A percentile compares a stretch with the other conserved stretches of the same genome.
phyloP scores from a whole-genome alignment of 352 stramenopile genomes.

The Phytophthora meadii region DNA sequence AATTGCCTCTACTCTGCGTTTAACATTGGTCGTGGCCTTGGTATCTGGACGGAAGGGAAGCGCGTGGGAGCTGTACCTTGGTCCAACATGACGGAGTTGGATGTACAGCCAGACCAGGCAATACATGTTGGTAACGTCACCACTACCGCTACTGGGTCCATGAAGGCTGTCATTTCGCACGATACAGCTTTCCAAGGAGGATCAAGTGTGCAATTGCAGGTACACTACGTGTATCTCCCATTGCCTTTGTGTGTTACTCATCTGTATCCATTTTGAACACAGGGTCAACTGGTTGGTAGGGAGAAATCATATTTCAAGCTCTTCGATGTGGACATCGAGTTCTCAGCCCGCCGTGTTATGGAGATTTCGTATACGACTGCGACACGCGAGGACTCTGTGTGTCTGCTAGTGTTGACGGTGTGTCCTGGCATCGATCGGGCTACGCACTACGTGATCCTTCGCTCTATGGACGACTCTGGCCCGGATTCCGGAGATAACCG shows the following conservation, averaged over 20 bases:
- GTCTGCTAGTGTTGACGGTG: conserved; percentile 46
- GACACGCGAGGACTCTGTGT: conserved; percentile 37
- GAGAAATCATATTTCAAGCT: conserved; percentile 56
- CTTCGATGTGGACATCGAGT: conserved; percentile 50
- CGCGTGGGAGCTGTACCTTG: conserved; percentile 14
- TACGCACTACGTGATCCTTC: conserved; percentile 50
- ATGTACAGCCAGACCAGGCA: conserved; percentile 36
- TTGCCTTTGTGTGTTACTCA: background rate
- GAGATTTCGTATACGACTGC: conserved; percentile 49
- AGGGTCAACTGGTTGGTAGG: conserved; percentile 38
- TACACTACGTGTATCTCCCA: conserved; percentile 3
- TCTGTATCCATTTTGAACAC: background rate
- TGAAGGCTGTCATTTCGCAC: conserved; percentile 36
- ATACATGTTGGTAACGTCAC: conserved; percentile 37
- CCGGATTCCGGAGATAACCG: conserved; percentile 9
- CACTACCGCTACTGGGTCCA: conserved; percentile 31
- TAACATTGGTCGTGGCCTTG: conserved; percentile 40
- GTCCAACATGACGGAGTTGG: conserved; percentile 48
- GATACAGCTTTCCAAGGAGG: conserved; percentile 48
- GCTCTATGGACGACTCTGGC: conserved; percentile 34
- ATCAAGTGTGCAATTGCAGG: conserved; percentile 39
- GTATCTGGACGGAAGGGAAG: conserved; percentile 38
- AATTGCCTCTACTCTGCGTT: conserved; percentile 51
- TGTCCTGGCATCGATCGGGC: conserved; percentile 47
- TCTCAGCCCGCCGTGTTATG: conserved; percentile 42